These are phyloP conservation scores for Aurantiochytrium sp. DNA, from an alignment of 108 stramenopile species.

Conservation along the genomic window DNA sequence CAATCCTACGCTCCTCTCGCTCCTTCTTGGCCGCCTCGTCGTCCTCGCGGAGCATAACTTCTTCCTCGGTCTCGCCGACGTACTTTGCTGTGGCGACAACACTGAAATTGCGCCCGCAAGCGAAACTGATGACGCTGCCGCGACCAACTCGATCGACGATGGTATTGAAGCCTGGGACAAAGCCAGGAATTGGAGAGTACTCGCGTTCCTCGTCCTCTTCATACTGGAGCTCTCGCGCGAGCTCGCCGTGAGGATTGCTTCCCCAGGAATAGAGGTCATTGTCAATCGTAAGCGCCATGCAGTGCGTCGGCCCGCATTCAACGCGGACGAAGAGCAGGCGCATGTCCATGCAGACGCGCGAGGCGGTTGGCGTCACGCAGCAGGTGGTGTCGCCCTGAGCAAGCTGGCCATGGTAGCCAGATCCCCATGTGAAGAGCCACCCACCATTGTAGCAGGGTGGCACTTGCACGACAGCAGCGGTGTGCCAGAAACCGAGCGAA, in stretches of 20 bases:
- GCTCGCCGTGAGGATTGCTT: slow-evolving; percentile 39
- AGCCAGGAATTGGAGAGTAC: slow-evolving; percentile 57
- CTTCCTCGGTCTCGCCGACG: slow-evolving; percentile 53
- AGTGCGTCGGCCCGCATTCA: slow-evolving; percentile 57
- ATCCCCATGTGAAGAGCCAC: slow-evolving; percentile 58
- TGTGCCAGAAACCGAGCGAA: slow-evolving; percentile 59
- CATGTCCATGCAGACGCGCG: slow-evolving; percentile 36
- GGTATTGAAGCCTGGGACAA: slow-evolving; percentile 61
- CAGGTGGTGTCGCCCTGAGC: slow-evolving; percentile 43
- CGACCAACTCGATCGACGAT: slow-evolving; percentile 63
- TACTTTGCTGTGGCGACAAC: slow-evolving; percentile 63
- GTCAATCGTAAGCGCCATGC: slow-evolving; percentile 53
- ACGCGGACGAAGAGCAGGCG: slow-evolving; percentile 37
- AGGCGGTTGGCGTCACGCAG: slow-evolving; percentile 39
- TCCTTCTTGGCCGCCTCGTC: slow-evolving; percentile 35
- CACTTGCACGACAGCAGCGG: slow-evolving; percentile 53
- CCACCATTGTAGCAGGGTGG: slow-evolving; percentile 52
- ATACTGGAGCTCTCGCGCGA: slow-evolving; percentile 34
- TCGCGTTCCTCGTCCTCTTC: slow-evolving; percentile 29
- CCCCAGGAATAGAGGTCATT: slow-evolving; percentile 72
- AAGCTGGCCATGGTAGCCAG: slow-evolving; percentile 64
- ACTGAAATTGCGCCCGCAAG: slow-evolving; percentile 64
- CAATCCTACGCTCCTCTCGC: slow-evolving; percentile 32
- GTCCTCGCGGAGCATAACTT: slow-evolving; percentile 44
- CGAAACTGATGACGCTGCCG: slow-evolving; percentile 45